Evolutionary conservation across 2,329 filamentous ascomycete genomes (phyloP).

Genomic region (Xylariales sp.): DNA sequence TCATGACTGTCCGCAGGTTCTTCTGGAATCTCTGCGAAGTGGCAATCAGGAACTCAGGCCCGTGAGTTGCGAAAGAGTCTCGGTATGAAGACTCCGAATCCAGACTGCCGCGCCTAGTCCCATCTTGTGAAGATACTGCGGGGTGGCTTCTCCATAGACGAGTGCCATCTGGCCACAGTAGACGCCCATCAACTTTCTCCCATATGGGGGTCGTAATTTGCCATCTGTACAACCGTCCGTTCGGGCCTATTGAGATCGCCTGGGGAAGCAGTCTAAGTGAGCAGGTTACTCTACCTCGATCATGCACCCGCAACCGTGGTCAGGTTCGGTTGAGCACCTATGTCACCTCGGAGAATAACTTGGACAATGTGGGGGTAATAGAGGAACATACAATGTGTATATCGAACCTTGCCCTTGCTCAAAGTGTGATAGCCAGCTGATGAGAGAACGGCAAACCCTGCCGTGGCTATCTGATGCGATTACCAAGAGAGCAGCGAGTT

Average conservation of each 20-base stretch:
- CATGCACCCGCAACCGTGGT: conserved; percentile 14
- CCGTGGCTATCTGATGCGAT: no score
- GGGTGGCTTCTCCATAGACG: conserved; percentile 16
- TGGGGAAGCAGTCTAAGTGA: conserved; percentile 14
- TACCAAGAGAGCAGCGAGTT: no score
- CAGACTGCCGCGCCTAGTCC: not conserved
- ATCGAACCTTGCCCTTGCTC: no score
- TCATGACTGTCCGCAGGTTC: conserved; percentile 6
- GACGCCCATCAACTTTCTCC: conserved; percentile 13
- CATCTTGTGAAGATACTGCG: conserved; percentile 15
- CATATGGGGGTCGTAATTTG: conserved; percentile 17
- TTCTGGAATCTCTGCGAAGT: conserved; percentile 10
- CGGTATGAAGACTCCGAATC: conserved; percentile 26
- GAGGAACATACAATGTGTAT: no score
- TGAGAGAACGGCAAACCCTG: no score
- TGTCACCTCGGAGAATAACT: conserved; percentile 9
- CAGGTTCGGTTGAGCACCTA: conserved; percentile 4
- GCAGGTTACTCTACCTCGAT: conserved; percentile 16
- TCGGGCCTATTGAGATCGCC: conserved; percentile 21
- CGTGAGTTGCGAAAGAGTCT: conserved; percentile 23
- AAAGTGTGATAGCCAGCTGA: no score
- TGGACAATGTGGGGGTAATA: conserved; percentile 12
- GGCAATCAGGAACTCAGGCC: conserved; percentile 29
- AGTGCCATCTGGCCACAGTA: conserved; percentile 18
- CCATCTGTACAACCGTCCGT: conserved; percentile 19